Evolutionary conservation across 768 basidiomycete genomes (phyloP), one percentile per base, ranked within the genome.

Genomic region (Baorangia bicolor): DNA sequence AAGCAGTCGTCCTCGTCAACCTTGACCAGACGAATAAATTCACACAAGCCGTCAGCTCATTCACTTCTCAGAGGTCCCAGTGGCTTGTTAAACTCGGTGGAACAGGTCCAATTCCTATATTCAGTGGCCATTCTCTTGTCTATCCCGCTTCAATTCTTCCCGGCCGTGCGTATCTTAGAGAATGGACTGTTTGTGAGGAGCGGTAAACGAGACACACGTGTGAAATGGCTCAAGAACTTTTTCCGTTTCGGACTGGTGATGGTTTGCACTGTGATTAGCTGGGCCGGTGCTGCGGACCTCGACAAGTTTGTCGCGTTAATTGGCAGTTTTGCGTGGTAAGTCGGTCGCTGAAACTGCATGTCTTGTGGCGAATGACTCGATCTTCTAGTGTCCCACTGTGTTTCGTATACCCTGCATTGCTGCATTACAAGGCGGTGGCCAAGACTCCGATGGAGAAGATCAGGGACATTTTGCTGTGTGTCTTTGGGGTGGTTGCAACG

Each of bases 191-290:
- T 98, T 70, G 85, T 85, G 42, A 82, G 82, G 46, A 93, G 90
- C 63, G 97, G 97, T 45, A 98, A 98, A 71, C 78, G 71, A 49
- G 80, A 93, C 69, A 60, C 75, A 33, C 79, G 83, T 53, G 90
- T 98, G 69, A 98, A 99, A 70, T 98, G 96, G 97, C 78, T 85
- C 64, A 99, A 99, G 85, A 99, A 98, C 65, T 73, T 83, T n/a
- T 85, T 94, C 72, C 81, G 87, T 47, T 93, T 90, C 62, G 75
- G 76, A 28, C 74, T 88, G 63, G 85, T 98, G 59, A 76, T 89
- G 68, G 69, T 90, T 56, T 93, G 93, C 71, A 91, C 91, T n/a
- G 78, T 78, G 43, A 76, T 98, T 63, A 89, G 87, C 65, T 88
- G 87, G 85, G 73, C 78, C 13, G 96, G 95, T 16, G 92, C 93